phyloP scores from a whole-genome alignment of 2,329 filamentous ascomycete species.

The Venturia aucupariae region DNA sequence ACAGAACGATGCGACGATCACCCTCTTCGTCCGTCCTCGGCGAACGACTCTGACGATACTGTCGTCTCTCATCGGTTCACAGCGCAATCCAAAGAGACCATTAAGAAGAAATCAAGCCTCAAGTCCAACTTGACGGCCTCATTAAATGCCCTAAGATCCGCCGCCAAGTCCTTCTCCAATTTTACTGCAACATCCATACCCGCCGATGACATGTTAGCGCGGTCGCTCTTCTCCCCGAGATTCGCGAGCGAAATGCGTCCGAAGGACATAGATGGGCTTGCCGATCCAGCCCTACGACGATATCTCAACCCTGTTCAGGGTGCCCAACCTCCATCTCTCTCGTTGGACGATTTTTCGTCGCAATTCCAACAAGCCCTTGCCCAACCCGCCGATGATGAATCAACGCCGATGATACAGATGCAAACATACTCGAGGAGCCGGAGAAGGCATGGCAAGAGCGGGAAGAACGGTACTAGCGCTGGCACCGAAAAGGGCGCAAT shows the following conservation, averaged over 20 bases:
- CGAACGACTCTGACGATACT: slow-evolving; percentile 19
- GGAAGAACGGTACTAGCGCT: slow-evolving; percentile 18
- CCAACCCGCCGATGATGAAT: slow-evolving; percentile 15
- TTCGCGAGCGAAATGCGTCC: slow-evolving; percentile 54
- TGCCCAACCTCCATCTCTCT: background rate
- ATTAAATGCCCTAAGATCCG: slow-evolving; percentile 50
- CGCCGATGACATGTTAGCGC: slow-evolving; percentile 51
- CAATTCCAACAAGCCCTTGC: slow-evolving; percentile 27
- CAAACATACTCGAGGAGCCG: slow-evolving; percentile 47
- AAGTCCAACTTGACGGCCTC: slow-evolving; percentile 57
- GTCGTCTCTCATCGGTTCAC: slow-evolving; percentile 19
- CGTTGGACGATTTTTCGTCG: slow-evolving; percentile 17
- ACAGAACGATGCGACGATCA: slow-evolving; percentile 49
- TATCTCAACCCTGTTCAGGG: slow-evolving; percentile 47
- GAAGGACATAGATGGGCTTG: slow-evolving; percentile 42
- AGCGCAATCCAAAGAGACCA: slow-evolving; percentile 24
- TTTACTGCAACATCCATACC: slow-evolving; percentile 44
- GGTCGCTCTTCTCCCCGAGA: slow-evolving; percentile 46
- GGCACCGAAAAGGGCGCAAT: slow-evolving; percentile 19
- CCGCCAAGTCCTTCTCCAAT: slow-evolving; percentile 52
- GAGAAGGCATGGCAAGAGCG: slow-evolving; percentile 34
- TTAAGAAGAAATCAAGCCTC: slow-evolving; percentile 41
- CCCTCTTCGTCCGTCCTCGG: slow-evolving; percentile 34
- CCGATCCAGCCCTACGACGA: slow-evolving; percentile 47
- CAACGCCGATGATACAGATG: slow-evolving; percentile 50